phyloP scores from a whole-genome alignment of 148 eudicot species.

The Amaranthus hypochondriacus region DNA sequence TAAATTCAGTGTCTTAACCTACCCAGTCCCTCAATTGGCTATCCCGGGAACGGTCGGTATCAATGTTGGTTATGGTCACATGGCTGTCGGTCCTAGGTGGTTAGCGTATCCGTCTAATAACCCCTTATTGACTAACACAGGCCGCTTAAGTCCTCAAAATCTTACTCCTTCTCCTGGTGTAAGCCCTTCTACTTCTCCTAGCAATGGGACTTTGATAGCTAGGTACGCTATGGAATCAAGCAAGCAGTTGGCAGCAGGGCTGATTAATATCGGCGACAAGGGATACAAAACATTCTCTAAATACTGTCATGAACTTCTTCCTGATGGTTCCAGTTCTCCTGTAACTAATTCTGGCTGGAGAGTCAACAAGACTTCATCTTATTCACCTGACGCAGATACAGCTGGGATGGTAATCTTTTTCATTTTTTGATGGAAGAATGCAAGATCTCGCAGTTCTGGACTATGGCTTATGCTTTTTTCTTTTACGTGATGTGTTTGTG shows the following conservation, averaged over 20 bases:
- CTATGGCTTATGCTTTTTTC: slow-evolving; percentile 9
- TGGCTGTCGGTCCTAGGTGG: slow-evolving; percentile 97
- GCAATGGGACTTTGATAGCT: slow-evolving; percentile 74
- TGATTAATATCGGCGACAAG: slow-evolving; percentile 80
- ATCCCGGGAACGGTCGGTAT: slow-evolving; percentile 62
- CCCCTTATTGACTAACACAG: slow-evolving; percentile 68
- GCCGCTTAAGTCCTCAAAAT: slow-evolving; percentile 87
- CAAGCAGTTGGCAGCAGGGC: slow-evolving; percentile 81
- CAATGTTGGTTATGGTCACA: slow-evolving; percentile 86
- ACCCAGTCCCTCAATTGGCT: slow-evolving; percentile 78
- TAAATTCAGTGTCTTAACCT: slow-evolving; percentile 85
- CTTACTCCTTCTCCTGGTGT: slow-evolving; percentile 76
- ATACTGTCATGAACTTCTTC: slow-evolving; percentile 77
- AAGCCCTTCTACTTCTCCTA: slow-evolving; percentile 93
- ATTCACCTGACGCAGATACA: slow-evolving; percentile 58
- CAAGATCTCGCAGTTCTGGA: not conserved
- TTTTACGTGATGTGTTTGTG: slow-evolving; percentile 12
- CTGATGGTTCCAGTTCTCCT: slow-evolving; percentile 79
- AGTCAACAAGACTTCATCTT: slow-evolving; percentile 48
- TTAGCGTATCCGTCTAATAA: slow-evolving; percentile 85
- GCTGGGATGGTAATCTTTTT: slow-evolving; percentile 68
- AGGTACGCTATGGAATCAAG: slow-evolving; percentile 94
- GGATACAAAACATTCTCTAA: slow-evolving; percentile 82
- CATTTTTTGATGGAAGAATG: not conserved
- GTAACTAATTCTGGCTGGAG: slow-evolving; percentile 59